Conservation (phyloP, 495 filamentous ascomycete genomes). For the Neurospora africana region DNA sequence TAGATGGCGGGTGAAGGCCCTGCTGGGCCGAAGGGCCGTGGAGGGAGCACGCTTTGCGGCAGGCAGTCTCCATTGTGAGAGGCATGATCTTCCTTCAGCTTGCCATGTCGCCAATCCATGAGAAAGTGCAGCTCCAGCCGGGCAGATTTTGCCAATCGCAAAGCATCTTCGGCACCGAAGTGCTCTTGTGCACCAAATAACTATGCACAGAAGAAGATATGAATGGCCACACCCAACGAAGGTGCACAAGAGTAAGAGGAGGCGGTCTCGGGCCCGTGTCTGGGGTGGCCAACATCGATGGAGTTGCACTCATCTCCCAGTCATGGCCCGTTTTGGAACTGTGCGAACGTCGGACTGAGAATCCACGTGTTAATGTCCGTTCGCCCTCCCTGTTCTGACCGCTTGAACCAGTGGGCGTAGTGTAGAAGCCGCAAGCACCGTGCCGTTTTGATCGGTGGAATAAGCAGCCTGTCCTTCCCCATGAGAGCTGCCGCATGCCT, state of each 20-base stretch:
- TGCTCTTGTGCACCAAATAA: neutral
- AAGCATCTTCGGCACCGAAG: conserved; percentile 2
- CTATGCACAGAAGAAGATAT: neutral
- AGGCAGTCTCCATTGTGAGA: neutral
- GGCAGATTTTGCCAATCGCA: neutral
- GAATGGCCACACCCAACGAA: neutral
- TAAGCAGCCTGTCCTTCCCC: neutral
- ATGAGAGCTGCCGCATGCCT: neutral
- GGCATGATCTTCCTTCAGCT: neutral
- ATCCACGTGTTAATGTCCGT: neutral
- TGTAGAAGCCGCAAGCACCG: neutral
- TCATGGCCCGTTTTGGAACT: neutral
- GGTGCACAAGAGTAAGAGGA: neutral
- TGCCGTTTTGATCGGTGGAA: neutral
- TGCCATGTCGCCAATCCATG: neutral
- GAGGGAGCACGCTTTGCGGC: neutral
- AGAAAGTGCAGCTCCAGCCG: neutral
- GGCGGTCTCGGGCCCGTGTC: neutral
- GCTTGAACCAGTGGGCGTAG: neutral
- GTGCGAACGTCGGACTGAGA: neutral
- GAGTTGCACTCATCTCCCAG: neutral
- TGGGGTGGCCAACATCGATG: neutral
- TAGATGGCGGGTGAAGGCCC: neutral
- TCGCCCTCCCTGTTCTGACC: neutral
- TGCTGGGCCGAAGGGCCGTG: neutral